Base-by-base conservation (phyloP, 768 basidiomycete genomes). In the Lentinula sp. region DNA sequence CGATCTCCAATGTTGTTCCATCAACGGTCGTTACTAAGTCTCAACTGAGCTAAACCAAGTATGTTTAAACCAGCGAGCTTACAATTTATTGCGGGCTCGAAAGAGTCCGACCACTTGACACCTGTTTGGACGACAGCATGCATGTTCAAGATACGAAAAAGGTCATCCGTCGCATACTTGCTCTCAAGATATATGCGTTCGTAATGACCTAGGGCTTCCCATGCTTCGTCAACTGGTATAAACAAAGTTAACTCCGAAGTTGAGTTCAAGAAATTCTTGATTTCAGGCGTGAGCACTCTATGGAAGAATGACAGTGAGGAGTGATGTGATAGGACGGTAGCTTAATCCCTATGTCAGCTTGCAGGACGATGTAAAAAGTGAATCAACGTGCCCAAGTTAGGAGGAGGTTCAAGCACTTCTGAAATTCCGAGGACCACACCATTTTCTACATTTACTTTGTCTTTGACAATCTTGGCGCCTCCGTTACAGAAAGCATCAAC, bases 141-240 rank as follows among this genome's bases (percentile, higher is more conserved):
- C 83, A 91, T 85, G 62, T 88, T 85, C 33, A 97, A 68, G 55
- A 98, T 91, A 49, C 83, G 84, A 12, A 74, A 74, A 20, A 96
- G 78, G 67, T 97, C 97, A 65, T 90, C 85, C 13, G 82, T 76
- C 0, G 95, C 92, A 66, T 89, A 96, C 62, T 86, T 85, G 66
- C 91, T 94, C 74, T 95, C 91, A 12, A 99, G 79, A 71, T 97
- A 99, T 3, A 90, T 71, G 49, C 87, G 84, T 70, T 98, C 95
- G 55, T 92, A 82, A 8, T 78, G 79, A 63, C 91, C 82, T 39
- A 99, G 76, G 9, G 73, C 74, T n/a, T 86, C 74, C 87, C 93
- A 98, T 12, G 96, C 97, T 39, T 82, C 73, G 70, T 97, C 83
- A 28, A 89, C 79, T 0, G 97, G 96, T 6, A 96, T 82, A 71